Evolutionary conservation across 2,329 filamentous ascomycete genomes (phyloP).

Genomic region (Lasiodiplodia theobromae): DNA sequence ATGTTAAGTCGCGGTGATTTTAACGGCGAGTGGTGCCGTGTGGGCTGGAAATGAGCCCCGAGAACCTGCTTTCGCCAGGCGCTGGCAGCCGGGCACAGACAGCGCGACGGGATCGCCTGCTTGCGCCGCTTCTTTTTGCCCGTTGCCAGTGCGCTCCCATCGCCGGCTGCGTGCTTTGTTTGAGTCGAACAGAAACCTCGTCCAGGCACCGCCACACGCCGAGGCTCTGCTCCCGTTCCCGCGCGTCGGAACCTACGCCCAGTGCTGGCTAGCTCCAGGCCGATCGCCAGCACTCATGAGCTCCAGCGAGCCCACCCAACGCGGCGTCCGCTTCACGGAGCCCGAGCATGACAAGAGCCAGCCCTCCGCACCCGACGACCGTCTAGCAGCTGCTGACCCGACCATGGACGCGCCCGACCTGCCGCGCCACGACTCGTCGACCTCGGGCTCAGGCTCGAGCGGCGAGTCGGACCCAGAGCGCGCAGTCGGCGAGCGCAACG

Average conservation of each 20-base stretch:
- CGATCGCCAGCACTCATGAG: constrained; percentile 29
- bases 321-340: constrained; percentile 41
- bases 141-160: constrained; percentile 17
- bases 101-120: constrained; percentile 14
- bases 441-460: constrained; percentile 52
- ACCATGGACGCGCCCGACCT: constrained; percentile 41
- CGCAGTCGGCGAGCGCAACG: constrained; percentile 57
- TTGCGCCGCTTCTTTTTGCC: constrained; percentile 11
- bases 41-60: constrained; percentile 3
- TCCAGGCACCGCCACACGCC: constrained; percentile 27
- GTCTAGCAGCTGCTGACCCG: constrained; percentile 32
- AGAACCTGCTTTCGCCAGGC: constrained; percentile 22
- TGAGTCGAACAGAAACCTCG: constrained; percentile 25
- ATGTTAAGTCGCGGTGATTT: constrained; percentile 10
- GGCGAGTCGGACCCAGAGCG: constrained; percentile 55
- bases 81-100: constrained; percentile 20
- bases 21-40: constrained; percentile 1
- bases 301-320: constrained; percentile 27
- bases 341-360: constrained; percentile 36
- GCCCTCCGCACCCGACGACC: constrained; percentile 34
- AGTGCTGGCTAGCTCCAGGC: constrained; percentile 24
- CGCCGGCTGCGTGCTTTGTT: constrained; percentile 25
- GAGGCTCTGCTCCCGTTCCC: constrained; percentile 23
- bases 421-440: constrained; percentile 55
- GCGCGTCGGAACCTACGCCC: constrained; percentile 24